Evolutionary conservation across 2,329 filamentous ascomycete genomes (phyloP).

Genomic region (Diaporthe sp.): DNA sequence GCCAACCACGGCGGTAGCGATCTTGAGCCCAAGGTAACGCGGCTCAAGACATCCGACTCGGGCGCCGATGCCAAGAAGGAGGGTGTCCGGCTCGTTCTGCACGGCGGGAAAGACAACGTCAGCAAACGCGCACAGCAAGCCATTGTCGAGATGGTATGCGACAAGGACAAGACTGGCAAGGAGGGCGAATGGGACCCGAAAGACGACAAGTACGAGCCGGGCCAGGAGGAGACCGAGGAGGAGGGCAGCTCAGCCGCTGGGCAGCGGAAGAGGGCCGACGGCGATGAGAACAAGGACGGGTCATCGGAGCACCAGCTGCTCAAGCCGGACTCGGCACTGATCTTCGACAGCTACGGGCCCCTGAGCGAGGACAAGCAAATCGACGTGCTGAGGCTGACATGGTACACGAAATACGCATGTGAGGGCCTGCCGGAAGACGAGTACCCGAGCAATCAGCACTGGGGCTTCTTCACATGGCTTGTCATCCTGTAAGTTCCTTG

Average conservation of each 20-base stretch:
- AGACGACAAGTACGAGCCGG: conserved; percentile 66
- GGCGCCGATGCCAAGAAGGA: conserved; percentile 77
- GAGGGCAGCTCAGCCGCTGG: conserved; percentile 40
- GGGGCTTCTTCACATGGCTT: conserved; percentile 99
- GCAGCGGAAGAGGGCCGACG: conserved; percentile 43
- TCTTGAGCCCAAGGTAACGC: conserved; percentile 76
- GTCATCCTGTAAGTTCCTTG: conserved; percentile 81
- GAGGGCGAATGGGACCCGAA: conserved; percentile 75
- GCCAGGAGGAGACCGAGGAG: conserved; percentile 34
- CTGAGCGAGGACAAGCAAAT: conserved; percentile 69
- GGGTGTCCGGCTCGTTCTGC: conserved; percentile 79
- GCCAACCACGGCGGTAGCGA: conserved; percentile 67
- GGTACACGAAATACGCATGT: conserved; percentile 91
- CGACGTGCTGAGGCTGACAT: conserved; percentile 81
- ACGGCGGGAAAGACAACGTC: conserved; percentile 67
- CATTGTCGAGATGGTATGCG: conserved; percentile 88
- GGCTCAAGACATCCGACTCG: conserved; percentile 75
- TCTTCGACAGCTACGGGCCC: conserved; percentile 80
- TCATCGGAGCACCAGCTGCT: conserved; percentile 66
- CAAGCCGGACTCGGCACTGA: conserved; percentile 73
- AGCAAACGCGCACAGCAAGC: conserved; percentile 75
- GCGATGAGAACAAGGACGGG: conserved; percentile 48
- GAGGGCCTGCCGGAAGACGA: conserved; percentile 63
- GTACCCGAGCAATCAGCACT: conserved; percentile 64
- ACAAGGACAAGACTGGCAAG: conserved; percentile 77